These are phyloP conservation scores for Skeletonema potamos DNA, from an alignment of 108 stramenopile genomes.

Conservation along the genomic window DNA sequence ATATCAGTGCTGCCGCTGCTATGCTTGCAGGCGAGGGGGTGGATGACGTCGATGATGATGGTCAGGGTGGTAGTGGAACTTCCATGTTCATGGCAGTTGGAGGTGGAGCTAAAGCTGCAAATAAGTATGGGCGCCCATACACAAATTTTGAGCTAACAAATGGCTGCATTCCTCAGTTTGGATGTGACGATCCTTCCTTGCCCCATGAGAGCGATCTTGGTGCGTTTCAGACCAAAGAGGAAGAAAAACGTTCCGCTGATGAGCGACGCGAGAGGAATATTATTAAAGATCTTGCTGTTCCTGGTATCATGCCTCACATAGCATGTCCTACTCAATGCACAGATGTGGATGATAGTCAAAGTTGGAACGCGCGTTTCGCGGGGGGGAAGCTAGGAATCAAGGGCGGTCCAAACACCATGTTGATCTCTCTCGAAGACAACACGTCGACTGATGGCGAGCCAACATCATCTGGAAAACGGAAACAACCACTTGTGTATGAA, in stretches of 20 bases:
- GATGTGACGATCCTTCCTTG: conserved; percentile 77
- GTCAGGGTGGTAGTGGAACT: conserved; percentile 22
- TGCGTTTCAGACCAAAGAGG: conserved; percentile 81
- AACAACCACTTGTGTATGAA: conserved; percentile 22
- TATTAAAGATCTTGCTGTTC: conserved; percentile 69
- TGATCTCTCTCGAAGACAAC: conserved; percentile 30
- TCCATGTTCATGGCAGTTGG: conserved; percentile 35
- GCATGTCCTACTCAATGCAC: conserved; percentile 80
- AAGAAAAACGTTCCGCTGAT: conserved; percentile 65
- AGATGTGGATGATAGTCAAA: conserved; percentile 78
- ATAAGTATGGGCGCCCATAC: conserved; percentile 69
- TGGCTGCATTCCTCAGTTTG: conserved; percentile 79
- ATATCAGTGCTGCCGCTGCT: conserved; percentile 75
- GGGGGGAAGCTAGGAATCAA: conserved; percentile 18
- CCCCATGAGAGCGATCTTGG: conserved; percentile 81
- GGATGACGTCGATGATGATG: conserved; percentile 33
- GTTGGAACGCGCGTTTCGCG: conserved; percentile 69
- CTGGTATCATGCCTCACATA: conserved; percentile 74
- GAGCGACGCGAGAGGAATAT: conserved; percentile 61
- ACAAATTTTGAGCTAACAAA: conserved; percentile 80
- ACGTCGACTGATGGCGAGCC: conserved; percentile 3
- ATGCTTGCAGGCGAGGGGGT: conserved; percentile 59
- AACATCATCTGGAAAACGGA: not conserved
- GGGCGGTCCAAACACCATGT: conserved; percentile 27
- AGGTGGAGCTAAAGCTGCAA: conserved; percentile 45